Evolutionary conservation across 2,329 filamentous ascomycete species (phyloP).

Genomic region (Curvularia sp.): DNA sequence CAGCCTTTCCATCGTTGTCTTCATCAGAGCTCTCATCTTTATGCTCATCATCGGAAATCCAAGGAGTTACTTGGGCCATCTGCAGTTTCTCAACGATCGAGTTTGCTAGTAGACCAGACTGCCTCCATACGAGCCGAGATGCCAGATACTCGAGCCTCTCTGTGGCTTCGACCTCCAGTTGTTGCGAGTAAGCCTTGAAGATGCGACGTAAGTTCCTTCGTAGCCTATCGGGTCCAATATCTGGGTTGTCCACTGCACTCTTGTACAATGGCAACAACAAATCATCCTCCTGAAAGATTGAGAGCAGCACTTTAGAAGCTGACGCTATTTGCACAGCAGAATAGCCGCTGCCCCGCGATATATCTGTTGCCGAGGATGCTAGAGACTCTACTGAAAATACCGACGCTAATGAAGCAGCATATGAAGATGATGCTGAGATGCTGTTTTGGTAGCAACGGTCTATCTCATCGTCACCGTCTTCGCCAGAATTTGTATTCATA

Average conservation of each 20-base stretch:
- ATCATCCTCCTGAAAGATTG: conserved; percentile 11
- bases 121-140: conserved; percentile 15
- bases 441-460: background rate
- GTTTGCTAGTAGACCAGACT: conserved; percentile 15
- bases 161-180: conserved; percentile 4
- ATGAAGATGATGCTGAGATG: background rate
- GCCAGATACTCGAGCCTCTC: conserved; percentile 11
- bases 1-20: conserved; percentile 8
- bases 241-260: conserved; percentile 1
- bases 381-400: conserved; percentile 6
- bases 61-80: background rate
- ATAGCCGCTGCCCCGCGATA: conserved; percentile 16
- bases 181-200: conserved; percentile 7
- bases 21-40: conserved; percentile 15
- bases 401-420: conserved; percentile 5
- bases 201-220: conserved; percentile 14
- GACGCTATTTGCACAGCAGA: conserved; percentile 16
- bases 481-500: background rate
- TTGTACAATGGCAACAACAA: conserved; percentile 10
- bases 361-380: conserved; percentile 7
- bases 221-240: conserved; percentile 11
- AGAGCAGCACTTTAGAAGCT: conserved; percentile 13
- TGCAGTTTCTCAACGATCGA: conserved; percentile 15
- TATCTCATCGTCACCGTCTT: background rate
- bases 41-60: background rate